phyloP scores from a whole-genome alignment of 2,329 filamentous ascomycete genomes.

The Aspergillus transmontanensis region DNA sequence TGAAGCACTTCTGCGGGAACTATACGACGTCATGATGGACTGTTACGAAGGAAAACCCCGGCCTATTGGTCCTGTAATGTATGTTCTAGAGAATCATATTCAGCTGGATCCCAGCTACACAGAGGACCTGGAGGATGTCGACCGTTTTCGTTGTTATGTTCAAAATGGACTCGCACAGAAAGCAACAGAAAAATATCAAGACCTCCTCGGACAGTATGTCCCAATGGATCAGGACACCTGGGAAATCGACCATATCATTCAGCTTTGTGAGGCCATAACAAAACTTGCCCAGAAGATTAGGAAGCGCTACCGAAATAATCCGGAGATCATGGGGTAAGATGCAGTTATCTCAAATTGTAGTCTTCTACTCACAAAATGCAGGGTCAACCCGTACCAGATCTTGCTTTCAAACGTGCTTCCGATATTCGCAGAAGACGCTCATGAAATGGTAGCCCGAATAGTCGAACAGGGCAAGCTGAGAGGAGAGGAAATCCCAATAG shows the following conservation, averaged over 20 bases:
- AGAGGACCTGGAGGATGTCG: conserved; percentile 67
- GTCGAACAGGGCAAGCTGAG: conserved; percentile 70
- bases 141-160: conserved; percentile 72
- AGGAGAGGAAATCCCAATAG: conserved; percentile 75
- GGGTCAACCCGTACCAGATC: conserved; percentile 65
- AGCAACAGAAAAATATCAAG: conserved; percentile 77
- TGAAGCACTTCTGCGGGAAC: conserved; percentile 79
- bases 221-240: conserved; percentile 79
- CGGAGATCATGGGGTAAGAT: conserved; percentile 75
- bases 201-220: conserved; percentile 76
- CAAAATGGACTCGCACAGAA: conserved; percentile 71
- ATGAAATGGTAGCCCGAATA: conserved; percentile 81
- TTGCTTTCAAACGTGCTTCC: conserved; percentile 84
- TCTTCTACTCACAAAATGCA: conserved; percentile 26
- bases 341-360: conserved; percentile 18
- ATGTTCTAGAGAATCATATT: conserved; percentile 79
- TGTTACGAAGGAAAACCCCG: conserved; percentile 90
- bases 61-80: conserved; percentile 76
- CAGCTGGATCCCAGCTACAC: conserved; percentile 76
- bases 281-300: conserved; percentile 85
- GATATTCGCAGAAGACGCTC: conserved; percentile 84
- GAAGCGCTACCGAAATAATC: conserved; percentile 87
- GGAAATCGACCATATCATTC: conserved; percentile 88
- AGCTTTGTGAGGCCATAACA: conserved; percentile 82
- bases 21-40: conserved; percentile 83